Evolutionary conservation across 1,139 yeast genomes (phyloP).

Genomic region (Hanseniaspora sp.): DNA sequence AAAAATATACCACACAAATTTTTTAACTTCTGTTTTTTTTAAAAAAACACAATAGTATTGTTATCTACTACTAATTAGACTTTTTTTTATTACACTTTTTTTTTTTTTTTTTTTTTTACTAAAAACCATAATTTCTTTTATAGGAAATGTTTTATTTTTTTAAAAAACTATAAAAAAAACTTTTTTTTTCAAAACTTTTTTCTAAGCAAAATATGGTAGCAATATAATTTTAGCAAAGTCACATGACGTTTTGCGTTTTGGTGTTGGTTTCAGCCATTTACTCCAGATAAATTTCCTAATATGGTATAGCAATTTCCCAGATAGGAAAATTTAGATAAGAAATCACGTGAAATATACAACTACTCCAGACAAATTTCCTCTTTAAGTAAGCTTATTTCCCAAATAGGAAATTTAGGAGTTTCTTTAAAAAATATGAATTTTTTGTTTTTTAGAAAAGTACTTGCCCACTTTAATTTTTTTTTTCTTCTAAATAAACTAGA

Average conservation of each 20-base stretch:
- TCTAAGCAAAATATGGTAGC: not conserved
- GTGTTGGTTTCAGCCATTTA: not conserved
- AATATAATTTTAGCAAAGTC: not conserved
- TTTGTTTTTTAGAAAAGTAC: not conserved
- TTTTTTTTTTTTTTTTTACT: not conserved
- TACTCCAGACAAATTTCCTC: slow-evolving; percentile 13
- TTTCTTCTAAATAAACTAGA: not conserved
- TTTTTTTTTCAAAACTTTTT: not conserved
- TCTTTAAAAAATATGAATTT: not conserved
- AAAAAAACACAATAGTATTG: not conserved
- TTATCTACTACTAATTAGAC: no score
- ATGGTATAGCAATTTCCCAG: not conserved
- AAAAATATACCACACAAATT: not conserved
- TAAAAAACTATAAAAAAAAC: no score
- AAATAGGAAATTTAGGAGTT: slow-evolving; percentile 13
- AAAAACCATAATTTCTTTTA: not conserved
- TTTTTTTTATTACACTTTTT: not conserved
- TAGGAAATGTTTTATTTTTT: not conserved
- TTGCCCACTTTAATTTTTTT: not conserved
- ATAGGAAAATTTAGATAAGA: not conserved
- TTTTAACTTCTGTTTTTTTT: not conserved
- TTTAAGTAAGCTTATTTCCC: slow-evolving; percentile 4
- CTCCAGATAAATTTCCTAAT: not conserved
- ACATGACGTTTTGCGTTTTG: not conserved
- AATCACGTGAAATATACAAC: not conserved